Evolutionary conservation across 257 asterid genomes (phyloP), one percentile per base, ranked within the genome.

Genomic region (Forsythia suspensa): DNA sequence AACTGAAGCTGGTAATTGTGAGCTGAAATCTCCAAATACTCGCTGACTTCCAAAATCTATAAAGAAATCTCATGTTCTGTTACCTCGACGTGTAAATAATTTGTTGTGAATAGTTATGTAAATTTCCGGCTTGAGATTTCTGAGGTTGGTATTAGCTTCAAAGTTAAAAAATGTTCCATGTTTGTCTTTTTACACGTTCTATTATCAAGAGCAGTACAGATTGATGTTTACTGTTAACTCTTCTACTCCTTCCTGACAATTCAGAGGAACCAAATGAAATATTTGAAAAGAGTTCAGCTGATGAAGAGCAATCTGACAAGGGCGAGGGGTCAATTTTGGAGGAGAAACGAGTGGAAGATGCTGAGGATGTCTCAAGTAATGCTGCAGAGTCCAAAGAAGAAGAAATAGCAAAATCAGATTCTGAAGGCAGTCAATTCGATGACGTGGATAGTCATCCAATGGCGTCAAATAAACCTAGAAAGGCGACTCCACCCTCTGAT

Each of bases 311-410:
- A 52, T 82, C 90, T 70, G 87, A 75, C 70, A 86, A 86, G 75
- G 84, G 70, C 48, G 77, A 82, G 40, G 70, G 70, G 15, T 24
- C 70, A 24, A 15, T 4, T 63, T 63, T 39, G 1, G 70, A 63
- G 40, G 70, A 63, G 78, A 84, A 85, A 76, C 89, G 79, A 48
- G 83, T 76, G 73, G 87, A 77, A 72, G 88, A 83, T 81, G 85
- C 75, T 38, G 89, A 91, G 77, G 81, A 89, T 79, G 77, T 46
- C 61, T 79, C 71, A 55, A 84, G 85, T 76, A 86, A 84, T 76
- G 84, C 84, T 13, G 93, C 81, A 72, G 88, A 85, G 52, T 82
- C 87, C 48, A 80, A 85, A 76, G 90, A 85, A 73, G 90, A 87
- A 12, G 84, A 73, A 72, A 65, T 69, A 6, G 16, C 4, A 61